Evolutionary conservation across 306 rosid genomes (phyloP).

Genomic region (Lathyrus sativus): DNA sequence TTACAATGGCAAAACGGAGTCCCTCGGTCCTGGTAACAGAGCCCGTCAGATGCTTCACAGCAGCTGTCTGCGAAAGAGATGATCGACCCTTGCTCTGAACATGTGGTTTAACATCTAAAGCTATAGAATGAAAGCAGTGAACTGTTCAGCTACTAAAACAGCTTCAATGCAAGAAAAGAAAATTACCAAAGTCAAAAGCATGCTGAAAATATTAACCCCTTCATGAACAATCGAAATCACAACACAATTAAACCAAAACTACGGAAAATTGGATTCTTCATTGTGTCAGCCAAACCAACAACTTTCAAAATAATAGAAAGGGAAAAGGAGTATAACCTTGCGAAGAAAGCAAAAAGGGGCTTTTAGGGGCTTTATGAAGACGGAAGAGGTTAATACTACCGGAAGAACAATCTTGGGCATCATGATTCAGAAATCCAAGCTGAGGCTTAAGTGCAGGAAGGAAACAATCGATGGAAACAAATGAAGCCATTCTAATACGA

Average conservation of each 20-base stretch:
- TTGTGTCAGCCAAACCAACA: too few species aligned
- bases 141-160: slow-evolving; percentile 33
- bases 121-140: slow-evolving; percentile 26
- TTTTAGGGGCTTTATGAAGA: slow-evolving; percentile 31
- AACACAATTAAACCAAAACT: not conserved
- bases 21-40: slow-evolving; percentile 70
- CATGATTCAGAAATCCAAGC: slow-evolving; percentile 37
- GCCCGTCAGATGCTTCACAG: slow-evolving; percentile 78
- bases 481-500: slow-evolving; percentile 41
- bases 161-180: slow-evolving; percentile 6
- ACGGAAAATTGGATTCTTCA: not conserved
- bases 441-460: slow-evolving; percentile 37
- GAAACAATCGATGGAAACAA: slow-evolving; percentile 41
- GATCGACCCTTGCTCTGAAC: slow-evolving; percentile 46
- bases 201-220: slow-evolving; percentile 25
- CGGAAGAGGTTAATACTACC: slow-evolving; percentile 26
- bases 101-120: slow-evolving; percentile 32
- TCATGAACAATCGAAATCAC: not conserved
- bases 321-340: slow-evolving; percentile 37
- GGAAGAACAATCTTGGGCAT: slow-evolving; percentile 3
- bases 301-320: slow-evolving; percentile 1
- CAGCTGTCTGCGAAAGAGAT: slow-evolving; percentile 57
- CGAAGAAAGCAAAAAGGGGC: slow-evolving; percentile 28
- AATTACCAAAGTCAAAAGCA: slow-evolving; percentile 1
- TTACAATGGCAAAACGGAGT: slow-evolving; percentile 87